Base-by-base conservation (phyloP, 495 filamentous ascomycete species). In the Penicillium coprophilum region DNA sequence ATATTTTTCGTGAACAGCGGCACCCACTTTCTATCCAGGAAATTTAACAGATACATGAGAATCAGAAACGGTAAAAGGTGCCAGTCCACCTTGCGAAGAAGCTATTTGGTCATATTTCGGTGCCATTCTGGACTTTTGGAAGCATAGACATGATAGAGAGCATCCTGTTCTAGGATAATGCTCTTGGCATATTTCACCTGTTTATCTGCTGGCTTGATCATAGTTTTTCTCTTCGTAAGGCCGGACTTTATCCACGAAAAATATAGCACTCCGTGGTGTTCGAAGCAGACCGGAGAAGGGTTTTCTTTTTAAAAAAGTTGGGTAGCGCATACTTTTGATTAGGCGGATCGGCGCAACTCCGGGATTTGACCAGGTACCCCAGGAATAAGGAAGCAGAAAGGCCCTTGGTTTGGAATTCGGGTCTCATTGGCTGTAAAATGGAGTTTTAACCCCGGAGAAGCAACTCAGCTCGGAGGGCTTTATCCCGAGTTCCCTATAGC, bases 1-100 rank as follows among this genome's bases (percentile, higher is more conserved):
- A 24, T 24, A 24, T 2, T 5, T 24, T 24, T 5, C 5, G 23
- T 24, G 5, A 24, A 2, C 23, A 24, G 23, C 5, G 4, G 12
- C 21, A 59, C 69, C 12, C 59, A 72, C 70, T 81, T 83, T 41
- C 89, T 80, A 70, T 92, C 89, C 59, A 92, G 73, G 68, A 91
- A 93, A 64, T 92, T 92, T 63, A 92, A 69, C 58, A 92, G 85
- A 65, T 92, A 91, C 83, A 88, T 87, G 20, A 88, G 30, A 39
- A 86, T 76, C 36, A 88, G 65, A 62, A 83, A 80, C 3, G 87
- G 86, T 52, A 90, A 68, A 1, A 78, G 66, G 46, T 84, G 70
- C 0, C 79, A 50, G 62, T 89, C 87, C 13, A 89, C 84, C 64
- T 87, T 89, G 28, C 80, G 73, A 49, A 79, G 71, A 36, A 89